Base-by-base conservation (phyloP, 257 asterid genomes). In the Solanum lignicaule region DNA sequence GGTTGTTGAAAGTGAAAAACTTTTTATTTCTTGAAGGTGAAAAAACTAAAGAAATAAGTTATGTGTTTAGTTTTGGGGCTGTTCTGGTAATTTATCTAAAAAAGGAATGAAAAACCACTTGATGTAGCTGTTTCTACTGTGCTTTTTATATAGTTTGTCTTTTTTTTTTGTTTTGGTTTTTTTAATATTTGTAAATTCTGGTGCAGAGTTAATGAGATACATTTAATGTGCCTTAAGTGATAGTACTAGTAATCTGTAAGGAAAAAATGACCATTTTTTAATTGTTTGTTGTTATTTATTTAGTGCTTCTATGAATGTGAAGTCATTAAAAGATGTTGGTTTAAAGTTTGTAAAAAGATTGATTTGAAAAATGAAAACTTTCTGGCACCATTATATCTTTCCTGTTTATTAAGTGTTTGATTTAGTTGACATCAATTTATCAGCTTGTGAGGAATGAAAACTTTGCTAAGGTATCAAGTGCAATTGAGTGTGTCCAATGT, bases 71-170 rank as follows among this genome's bases (percentile, higher is more conserved):
- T 46, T 46, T 82, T 79, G 66, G 58, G 85, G 85, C 52, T 27
- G 85, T 79, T 82, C 39, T 82, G 86, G 86, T 82, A 82, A 82
- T 48, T 43, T 82, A 82, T 82, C 86, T 48, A 20, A 48, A 82
- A 82, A 82, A 10, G 86, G 41, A 29, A 81, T 48, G 41, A 48
- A 48, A 48, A 29, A 18, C 12, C 86, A 48, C 43, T 82, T 31
- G 85, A 81, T 46, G 86, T 82, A 82, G 18, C 41, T 31, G 33
- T 8, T 81, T 81, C 16, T 46, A 33, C 86, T 48, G 27, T 81
- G 68, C 68, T 27, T 46, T 81, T 16, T 29, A 11, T 46, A 18
- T 29, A 9, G 3, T 41, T 16, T 71, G 4, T 23, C 9, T 71
- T 31, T 4, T 32, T 25, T n/a, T 41, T 15, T 39, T 39, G 12